Conservation (phyloP, 2,329 filamentous ascomycete species). For the Fusarium globosum region DNA sequence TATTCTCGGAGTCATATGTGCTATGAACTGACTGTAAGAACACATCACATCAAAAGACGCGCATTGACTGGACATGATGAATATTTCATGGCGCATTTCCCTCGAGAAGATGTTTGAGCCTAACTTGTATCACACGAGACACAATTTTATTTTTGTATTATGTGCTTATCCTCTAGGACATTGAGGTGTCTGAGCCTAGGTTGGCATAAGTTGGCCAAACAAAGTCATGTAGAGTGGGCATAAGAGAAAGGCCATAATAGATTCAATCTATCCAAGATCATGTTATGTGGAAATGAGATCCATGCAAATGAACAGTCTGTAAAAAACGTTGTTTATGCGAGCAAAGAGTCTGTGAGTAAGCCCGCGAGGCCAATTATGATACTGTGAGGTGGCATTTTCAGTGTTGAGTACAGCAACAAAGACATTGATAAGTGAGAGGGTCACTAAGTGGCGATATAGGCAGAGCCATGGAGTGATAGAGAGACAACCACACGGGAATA, state of each 20-base stretch:
- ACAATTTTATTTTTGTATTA: neutral
- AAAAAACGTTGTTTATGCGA: neutral
- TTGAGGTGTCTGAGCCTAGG: neutral
- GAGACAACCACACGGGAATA: neutral
- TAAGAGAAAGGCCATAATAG: neutral
- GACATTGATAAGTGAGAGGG: neutral
- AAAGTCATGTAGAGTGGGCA: neutral
- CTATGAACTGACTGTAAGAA: neutral
- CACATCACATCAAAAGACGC: neutral
- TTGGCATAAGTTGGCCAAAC: neutral
- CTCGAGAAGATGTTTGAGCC: neutral
- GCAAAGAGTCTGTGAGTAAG: neutral
- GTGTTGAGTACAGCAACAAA: neutral
- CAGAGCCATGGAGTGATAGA: neutral
- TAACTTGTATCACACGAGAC: neutral
- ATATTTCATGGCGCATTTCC: neutral
- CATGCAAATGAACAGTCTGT: neutral
- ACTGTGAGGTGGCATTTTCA: neutral
- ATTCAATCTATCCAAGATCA: neutral
- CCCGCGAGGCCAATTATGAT: neutral
- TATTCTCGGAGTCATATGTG: neutral
- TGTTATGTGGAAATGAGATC: neutral
- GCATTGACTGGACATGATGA: too few species aligned
- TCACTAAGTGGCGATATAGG: neutral
- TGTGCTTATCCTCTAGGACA: neutral